Evolutionary conservation across 176 grass and related monocot species (phyloP).

Genomic region (Rhynchospora tenuis): DNA sequence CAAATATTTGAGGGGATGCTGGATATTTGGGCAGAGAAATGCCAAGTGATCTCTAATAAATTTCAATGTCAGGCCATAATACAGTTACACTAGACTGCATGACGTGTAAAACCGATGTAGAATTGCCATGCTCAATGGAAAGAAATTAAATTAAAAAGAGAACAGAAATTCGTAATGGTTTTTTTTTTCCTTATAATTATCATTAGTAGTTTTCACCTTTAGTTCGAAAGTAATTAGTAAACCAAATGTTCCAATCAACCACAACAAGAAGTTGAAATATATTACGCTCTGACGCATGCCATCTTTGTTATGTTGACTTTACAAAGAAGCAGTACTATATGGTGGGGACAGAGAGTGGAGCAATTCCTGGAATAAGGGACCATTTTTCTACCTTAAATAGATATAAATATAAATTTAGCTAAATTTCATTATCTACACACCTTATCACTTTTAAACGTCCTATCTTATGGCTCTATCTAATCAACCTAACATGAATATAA

Average conservation of each 20-base stretch:
- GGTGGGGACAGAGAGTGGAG: background rate
- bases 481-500: background rate
- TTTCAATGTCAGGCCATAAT: too few relatives aligned
- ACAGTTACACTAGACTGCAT: too few relatives aligned
- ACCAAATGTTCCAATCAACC: background rate
- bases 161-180: background rate
- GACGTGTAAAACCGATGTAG: background rate
- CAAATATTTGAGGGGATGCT: too few relatives aligned
- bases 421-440: background rate
- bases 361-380: background rate
- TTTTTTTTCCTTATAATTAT: background rate
- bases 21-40: too few relatives aligned
- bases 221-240: background rate
- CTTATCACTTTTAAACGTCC: background rate
- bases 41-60: too few relatives aligned
- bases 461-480: background rate
- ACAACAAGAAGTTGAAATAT: background rate
- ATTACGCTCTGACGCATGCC: background rate
- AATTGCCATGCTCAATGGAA: background rate
- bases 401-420: background rate
- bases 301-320: background rate
- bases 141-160: background rate
- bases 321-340: background rate
- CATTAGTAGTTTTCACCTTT: background rate
- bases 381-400: background rate